These are phyloP conservation scores for Aureobasidium sp. DNA, from an alignment of 2,329 filamentous ascomycete genomes.

Conservation along the genomic window DNA sequence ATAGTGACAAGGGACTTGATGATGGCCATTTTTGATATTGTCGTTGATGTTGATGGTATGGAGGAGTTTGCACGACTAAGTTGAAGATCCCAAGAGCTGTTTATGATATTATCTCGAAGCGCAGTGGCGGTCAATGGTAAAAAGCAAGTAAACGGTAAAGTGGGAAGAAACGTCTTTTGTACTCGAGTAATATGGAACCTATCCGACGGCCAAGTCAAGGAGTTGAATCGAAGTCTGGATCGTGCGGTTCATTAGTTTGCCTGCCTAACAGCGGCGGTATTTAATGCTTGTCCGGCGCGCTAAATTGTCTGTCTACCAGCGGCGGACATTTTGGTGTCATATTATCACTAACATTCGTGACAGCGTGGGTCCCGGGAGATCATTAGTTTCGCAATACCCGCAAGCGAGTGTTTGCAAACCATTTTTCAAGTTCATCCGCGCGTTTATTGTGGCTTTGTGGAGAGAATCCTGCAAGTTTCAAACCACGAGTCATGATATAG, in stretches of 20 bases:
- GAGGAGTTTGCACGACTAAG: not conserved
- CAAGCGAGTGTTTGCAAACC: not conserved
- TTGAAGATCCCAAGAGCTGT: not conserved
- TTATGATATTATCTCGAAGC: not conserved
- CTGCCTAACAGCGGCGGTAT: not conserved
- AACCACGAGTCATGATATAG: slow-evolving; percentile 9
- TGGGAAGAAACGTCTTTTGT: slow-evolving; percentile 9
- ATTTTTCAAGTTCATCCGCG: not conserved
- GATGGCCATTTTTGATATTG: not conserved
- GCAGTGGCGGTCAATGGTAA: not conserved
- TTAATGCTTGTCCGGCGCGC: not conserved
- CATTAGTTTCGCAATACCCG: slow-evolving; percentile 11
- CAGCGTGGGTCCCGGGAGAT: not conserved
- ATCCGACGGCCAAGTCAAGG: not conserved
- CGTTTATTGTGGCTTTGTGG: not conserved
- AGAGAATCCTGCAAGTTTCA: slow-evolving; percentile 5
- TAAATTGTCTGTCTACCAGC: not conserved
- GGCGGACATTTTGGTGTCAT: not conserved
- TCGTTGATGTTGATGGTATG: not conserved
- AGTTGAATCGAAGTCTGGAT: not conserved
- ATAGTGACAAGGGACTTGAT: slow-evolving; percentile 7
- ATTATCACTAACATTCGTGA: slow-evolving; percentile 1
- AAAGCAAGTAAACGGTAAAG: not conserved
- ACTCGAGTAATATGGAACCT: not conserved
- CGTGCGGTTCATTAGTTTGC: not conserved